Percentiles rank a stretch among this genome's conserved stretches.
Evolutionary conservation across 805 yeast species (phyloP).

Genomic region (Saccharomycopsis guyanensis): DNA sequence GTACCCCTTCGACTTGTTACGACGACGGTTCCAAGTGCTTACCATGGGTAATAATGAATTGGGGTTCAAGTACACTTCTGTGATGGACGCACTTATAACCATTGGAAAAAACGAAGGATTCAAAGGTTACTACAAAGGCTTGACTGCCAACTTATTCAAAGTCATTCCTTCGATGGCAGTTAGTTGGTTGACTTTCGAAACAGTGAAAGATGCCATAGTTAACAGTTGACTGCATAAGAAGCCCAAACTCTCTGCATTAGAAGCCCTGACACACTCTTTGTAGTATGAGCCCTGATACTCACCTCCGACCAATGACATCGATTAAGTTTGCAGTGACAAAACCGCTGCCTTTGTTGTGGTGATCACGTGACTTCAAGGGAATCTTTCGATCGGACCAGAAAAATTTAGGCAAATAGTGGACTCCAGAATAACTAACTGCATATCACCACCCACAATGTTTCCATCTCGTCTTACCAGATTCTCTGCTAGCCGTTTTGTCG

Average conservation of each 20-base stretch:
- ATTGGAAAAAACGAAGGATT: slow-evolving; percentile 71
- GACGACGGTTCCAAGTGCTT: slow-evolving; percentile 88
- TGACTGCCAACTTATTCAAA: slow-evolving; percentile 76
- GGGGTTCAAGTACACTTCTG: slow-evolving; percentile 78
- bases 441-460: slow-evolving; percentile 16
- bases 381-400: no score
- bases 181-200: slow-evolving; percentile 82
- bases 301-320: no score
- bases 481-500: slow-evolving; percentile 13
- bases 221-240: background rate
- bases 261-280: no score
- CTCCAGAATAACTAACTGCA: no score
- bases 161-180: slow-evolving; percentile 95
- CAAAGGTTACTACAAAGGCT: slow-evolving; percentile 63
- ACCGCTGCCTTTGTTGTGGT: no score
- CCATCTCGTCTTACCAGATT: slow-evolving; percentile 16
- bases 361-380: no score
- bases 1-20: slow-evolving; percentile 82
- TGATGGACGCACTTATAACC: slow-evolving; percentile 61
- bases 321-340: no score
- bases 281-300: no score
- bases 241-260: no score
- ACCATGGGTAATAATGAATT: slow-evolving; percentile 66
- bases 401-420: no score
- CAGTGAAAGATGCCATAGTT: slow-evolving; percentile 41